Evolutionary conservation across 176 grass and related monocot species (phyloP).

Genomic region (Thalia dealbata): DNA sequence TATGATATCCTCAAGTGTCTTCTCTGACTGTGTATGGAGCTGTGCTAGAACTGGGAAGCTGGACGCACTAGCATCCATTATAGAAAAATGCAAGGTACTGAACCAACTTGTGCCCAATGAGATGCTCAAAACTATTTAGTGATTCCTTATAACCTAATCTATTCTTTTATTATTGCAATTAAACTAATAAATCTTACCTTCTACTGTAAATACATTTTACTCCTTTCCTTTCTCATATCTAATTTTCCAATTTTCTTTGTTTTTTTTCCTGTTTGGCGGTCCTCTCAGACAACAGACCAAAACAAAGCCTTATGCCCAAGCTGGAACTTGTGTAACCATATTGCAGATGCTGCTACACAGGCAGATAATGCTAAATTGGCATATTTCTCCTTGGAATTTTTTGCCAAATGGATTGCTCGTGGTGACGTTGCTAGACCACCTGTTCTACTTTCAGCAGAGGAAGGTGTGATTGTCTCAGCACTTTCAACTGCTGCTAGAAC

Average conservation of each 20-base stretch:
- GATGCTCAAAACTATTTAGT: not conserved
- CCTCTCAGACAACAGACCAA: conserved; percentile 54
- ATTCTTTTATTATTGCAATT: not conserved
- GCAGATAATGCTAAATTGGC: conserved; percentile 79
- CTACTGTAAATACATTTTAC: not conserved
- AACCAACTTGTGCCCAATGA: not conserved
- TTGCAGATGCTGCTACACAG: conserved; percentile 69
- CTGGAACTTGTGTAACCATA: conserved; percentile 53
- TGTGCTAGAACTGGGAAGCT: conserved; percentile 63
- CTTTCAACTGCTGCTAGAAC: conserved; percentile 54
- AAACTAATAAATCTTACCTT: not conserved
- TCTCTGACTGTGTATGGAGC: conserved; percentile 45
- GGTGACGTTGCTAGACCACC: conserved; percentile 45
- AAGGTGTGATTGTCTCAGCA: conserved; percentile 78
- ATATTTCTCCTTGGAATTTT: conserved; percentile 56
- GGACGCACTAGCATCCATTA: conserved; percentile 60
- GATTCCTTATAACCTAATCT: not conserved
- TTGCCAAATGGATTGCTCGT: conserved; percentile 72
- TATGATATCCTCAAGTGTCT: conserved; percentile 40
- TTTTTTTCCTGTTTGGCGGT: conserved; percentile 14
- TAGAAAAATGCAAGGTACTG: conserved; percentile 97
- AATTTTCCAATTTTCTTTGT: not conserved
- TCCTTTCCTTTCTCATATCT: not conserved
- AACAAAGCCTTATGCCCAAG: conserved; percentile 72
- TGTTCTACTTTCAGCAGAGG: conserved; percentile 56